These are phyloP conservation scores for Xylariaceae sp. DNA, from an alignment of 2,329 filamentous ascomycete genomes.

Conservation along the genomic window DNA sequence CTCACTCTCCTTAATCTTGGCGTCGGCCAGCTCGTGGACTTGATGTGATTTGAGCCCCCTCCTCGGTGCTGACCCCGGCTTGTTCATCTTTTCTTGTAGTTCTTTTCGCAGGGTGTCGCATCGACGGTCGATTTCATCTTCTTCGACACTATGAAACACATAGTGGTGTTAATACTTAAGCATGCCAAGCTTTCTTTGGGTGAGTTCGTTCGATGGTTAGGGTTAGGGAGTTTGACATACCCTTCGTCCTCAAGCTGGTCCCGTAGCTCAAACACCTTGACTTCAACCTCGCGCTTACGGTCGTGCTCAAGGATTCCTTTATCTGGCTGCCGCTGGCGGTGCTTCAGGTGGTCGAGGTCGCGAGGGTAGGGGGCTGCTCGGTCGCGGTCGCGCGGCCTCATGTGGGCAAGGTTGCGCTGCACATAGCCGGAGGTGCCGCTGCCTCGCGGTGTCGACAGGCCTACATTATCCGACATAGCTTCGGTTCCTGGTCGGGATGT, in stretches of 20 bases:
- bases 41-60: conserved; percentile 85
- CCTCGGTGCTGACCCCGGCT: conserved; percentile 48
- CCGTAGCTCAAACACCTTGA: conserved; percentile 88
- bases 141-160: conserved; percentile 66
- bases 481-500: background rate
- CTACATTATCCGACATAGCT: conserved; percentile 94
- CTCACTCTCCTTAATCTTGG: conserved; percentile 96
- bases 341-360: conserved; percentile 71
- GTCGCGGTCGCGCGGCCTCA: conserved; percentile 85
- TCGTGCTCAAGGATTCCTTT: conserved; percentile 94
- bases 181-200: conserved; percentile 16
- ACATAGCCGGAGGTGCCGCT: conserved; percentile 98
- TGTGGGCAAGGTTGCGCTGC: conserved; percentile 90
- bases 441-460: conserved; percentile 90
- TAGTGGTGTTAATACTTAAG: background rate
- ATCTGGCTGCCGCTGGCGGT: conserved; percentile 84
- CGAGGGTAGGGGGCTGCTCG: conserved; percentile 75
- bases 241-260: conserved; percentile 92
- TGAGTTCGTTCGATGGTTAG: too few relatives aligned
- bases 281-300: conserved; percentile 86
- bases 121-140: conserved; percentile 87
- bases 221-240: conserved; percentile 51
- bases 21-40: conserved; percentile 93
- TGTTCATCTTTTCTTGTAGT: conserved; percentile 63
- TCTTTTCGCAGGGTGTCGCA: conserved; percentile 72